phyloP scores from a whole-genome alignment of 768 basidiomycete species.

The Russula emetica region DNA sequence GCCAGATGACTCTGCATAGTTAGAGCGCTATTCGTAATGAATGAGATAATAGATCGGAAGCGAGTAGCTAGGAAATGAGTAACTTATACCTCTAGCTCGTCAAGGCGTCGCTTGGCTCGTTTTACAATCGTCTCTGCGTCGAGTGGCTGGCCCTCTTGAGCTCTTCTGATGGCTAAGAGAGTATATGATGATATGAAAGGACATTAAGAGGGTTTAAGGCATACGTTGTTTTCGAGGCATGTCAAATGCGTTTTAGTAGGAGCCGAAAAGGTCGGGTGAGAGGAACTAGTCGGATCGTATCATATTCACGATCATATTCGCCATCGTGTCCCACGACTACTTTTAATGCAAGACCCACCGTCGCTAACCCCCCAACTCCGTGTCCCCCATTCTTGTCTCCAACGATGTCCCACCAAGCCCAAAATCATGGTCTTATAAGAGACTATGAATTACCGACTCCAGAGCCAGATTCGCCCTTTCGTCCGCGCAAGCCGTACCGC shows the following conservation, averaged over 20 bases:
- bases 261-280: slow-evolving; percentile 16
- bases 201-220: neutral
- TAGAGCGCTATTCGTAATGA: slow-evolving; percentile 53
- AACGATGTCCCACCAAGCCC: slow-evolving; percentile 13
- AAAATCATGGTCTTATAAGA: slow-evolving; percentile 15
- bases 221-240: slow-evolving; percentile 26
- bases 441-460: slow-evolving; percentile 67
- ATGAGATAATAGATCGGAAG: slow-evolving; percentile 21
- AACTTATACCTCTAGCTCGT: slow-evolving; percentile 78
- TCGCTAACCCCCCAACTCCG: neutral
- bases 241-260: neutral
- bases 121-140: slow-evolving; percentile 67
- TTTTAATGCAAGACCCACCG: slow-evolving; percentile 5
- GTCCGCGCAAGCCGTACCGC: slow-evolving; percentile 69
- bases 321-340: slow-evolving; percentile 28
- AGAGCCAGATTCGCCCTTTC: slow-evolving; percentile 71
- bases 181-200: neutral
- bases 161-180: slow-evolving; percentile 43
- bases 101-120: slow-evolving; percentile 71
- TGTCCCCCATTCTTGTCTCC: neutral
- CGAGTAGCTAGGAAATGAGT: slow-evolving; percentile 18
- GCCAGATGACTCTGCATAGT: slow-evolving; percentile 59
- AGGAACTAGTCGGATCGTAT: neutral
- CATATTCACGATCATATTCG: slow-evolving; percentile 10
- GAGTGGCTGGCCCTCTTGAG: slow-evolving; percentile 43